A percentile compares a stretch with the other conserved stretches of the same genome.
phyloP scores from a whole-genome alignment of 306 rosid species.

The Vigna trinervia region DNA sequence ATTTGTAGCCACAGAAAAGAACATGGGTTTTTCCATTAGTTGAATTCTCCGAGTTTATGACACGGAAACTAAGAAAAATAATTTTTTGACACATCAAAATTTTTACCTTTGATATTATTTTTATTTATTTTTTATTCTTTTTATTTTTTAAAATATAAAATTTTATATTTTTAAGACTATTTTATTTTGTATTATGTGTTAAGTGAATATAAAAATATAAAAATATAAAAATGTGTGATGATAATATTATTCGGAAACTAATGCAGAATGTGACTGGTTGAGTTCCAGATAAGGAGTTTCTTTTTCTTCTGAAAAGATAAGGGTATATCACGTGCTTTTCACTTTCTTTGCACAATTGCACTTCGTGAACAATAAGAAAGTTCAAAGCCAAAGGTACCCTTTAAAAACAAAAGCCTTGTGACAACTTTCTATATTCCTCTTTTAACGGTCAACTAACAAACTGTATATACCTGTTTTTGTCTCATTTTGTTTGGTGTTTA shows the following conservation, averaged over 20 bases:
- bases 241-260: background rate
- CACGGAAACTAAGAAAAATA: no score
- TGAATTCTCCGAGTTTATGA: slow-evolving; percentile 10
- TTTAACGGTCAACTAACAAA: slow-evolving; percentile 45
- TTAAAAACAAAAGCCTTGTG: slow-evolving; percentile 44
- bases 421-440: slow-evolving; percentile 39
- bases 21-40: slow-evolving; percentile 5
- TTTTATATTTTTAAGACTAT: no score
- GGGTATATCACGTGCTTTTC: slow-evolving; percentile 33
- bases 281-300: slow-evolving; percentile 35
- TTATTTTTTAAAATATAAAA: no score
- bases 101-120: no score
- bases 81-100: no score
- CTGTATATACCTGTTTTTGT: background rate
- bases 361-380: slow-evolving; percentile 34
- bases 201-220: no score
- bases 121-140: no score
- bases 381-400: slow-evolving; percentile 4
- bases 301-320: slow-evolving; percentile 35
- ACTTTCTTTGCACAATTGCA: slow-evolving; percentile 24
- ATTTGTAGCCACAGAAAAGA: slow-evolving; percentile 36
- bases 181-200: no score
- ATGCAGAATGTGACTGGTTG: slow-evolving; percentile 30
- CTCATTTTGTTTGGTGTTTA: background rate
- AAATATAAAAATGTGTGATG: no score